A percentile compares a stretch with the other conserved stretches of the same genome.
Conservation (phyloP, 495 filamentous ascomycete genomes). For the Glarea lozoyensis region DNA sequence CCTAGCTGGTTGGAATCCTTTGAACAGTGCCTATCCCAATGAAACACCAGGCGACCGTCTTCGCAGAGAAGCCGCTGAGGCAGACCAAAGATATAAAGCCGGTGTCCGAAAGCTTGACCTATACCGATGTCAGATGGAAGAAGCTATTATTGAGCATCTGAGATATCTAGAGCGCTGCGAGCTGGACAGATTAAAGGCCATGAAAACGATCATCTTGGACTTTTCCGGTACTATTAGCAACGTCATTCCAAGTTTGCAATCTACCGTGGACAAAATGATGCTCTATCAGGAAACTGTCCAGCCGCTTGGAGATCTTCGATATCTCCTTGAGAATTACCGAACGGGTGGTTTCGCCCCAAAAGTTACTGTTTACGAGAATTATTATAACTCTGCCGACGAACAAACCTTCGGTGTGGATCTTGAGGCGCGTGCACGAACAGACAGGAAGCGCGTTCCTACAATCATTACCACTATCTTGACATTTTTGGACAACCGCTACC, state of each 20-base stretch:
- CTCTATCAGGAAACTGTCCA: constrained; percentile 98
- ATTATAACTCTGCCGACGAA: constrained; percentile 96
- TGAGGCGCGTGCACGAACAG: constrained; percentile 83
- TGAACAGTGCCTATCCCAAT: constrained; percentile 81
- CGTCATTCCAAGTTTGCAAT: constrained; percentile 91
- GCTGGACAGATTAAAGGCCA: constrained; percentile 89
- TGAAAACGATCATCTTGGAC: constrained; percentile 95
- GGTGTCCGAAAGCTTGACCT: constrained; percentile 77
- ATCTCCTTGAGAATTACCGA: constrained; percentile 94
- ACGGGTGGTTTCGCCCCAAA: constrained; percentile 87
- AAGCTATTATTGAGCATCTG: constrained; percentile 84
- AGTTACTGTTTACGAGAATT: constrained; percentile 95
- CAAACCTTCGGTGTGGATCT: constrained; percentile 97
- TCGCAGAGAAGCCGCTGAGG: constrained; percentile 79
- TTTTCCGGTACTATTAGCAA: constrained; percentile 98
- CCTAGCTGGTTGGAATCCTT: constrained; percentile 80
- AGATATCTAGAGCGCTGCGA: constrained; percentile 98
- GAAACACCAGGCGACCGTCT: constrained; percentile 83
- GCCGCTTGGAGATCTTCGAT: constrained; percentile 81
- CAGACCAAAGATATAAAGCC: constrained; percentile 89
- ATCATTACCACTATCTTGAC: constrained; percentile 89
- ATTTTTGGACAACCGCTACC: constrained; percentile 92
- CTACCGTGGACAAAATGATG: constrained; percentile 96
- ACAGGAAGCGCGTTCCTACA: constrained; percentile 89
- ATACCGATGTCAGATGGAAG: constrained; percentile 87